A percentile compares a stretch with the other conserved stretches of the same genome.
These are phyloP conservation scores for Trapa bicornis DNA, from an alignment of 345 rosid genomes.

Conservation along the genomic window DNA sequence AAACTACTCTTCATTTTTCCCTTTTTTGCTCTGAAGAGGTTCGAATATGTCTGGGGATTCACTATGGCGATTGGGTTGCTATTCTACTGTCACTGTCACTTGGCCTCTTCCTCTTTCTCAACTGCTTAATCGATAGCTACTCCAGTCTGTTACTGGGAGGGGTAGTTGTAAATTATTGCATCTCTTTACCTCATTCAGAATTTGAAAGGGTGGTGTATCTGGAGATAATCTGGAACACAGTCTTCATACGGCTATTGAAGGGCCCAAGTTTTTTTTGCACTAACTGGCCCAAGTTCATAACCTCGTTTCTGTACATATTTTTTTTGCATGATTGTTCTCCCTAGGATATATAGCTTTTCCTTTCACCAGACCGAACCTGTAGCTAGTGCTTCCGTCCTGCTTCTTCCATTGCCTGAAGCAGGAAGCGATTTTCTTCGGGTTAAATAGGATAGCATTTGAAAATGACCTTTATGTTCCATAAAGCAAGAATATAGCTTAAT, in stretches of 20 bases:
- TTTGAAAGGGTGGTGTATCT: constrained; percentile 11
- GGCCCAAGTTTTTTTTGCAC: too few relatives aligned
- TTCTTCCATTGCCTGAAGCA: constrained; percentile 11
- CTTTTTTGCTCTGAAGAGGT: too few relatives aligned
- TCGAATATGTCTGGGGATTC: too few relatives aligned
- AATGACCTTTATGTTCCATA: not conserved
- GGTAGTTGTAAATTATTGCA: too few relatives aligned
- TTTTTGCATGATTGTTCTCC: constrained; percentile 15
- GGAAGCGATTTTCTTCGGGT: not conserved
- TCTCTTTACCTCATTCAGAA: constrained; percentile 11
- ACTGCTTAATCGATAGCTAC: too few relatives aligned
- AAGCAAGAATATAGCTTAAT: too few relatives aligned
- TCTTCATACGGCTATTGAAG: constrained; percentile 14
- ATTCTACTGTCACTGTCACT: too few relatives aligned
- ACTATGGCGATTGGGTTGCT: too few relatives aligned
- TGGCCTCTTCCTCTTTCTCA: too few relatives aligned
- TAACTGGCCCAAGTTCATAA: constrained; percentile 5
- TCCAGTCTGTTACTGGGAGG: too few relatives aligned
- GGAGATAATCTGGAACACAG: constrained; percentile 11
- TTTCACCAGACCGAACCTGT: constrained; percentile 14
- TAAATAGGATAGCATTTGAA: not conserved
- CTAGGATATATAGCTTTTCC: constrained; percentile 14
- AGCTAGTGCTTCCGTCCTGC: not conserved
- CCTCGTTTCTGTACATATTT: constrained; percentile 5
- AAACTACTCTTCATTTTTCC: too few relatives aligned